Evolutionary conservation across 768 basidiomycete genomes (phyloP), one percentile per base, ranked within the genome.

Genomic region (Suillus plorans): DNA sequence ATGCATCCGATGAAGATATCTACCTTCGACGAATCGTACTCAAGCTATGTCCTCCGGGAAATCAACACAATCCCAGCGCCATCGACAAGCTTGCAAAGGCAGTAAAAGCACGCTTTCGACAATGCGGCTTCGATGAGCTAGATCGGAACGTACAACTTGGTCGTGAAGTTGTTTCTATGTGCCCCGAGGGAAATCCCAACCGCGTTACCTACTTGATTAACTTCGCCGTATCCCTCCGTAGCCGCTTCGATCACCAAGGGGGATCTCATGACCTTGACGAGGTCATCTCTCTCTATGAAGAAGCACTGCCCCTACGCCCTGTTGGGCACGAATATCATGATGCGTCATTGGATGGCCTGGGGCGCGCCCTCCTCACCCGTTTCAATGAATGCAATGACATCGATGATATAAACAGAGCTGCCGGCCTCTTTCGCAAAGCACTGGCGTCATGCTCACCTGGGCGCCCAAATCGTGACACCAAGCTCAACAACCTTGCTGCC

Each of bases 51-150:
- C 57, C 62, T 20, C 34, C 58, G 3, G 60, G 66, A 6, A 53
- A 66, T 12, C 63, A 28, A 14, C 44, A 66, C 22, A 66, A 65
- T 16, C 67, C 72, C 14, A 34, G 42, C 5, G 62, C 73, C 4
- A 61, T 73, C n/a, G 69, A 71, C 41, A 74, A 73, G 45, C 58
- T 64, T 55, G 71, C 66, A 16, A 64, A 16, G 44, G 64, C 72
- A n/a, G 36, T 73, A 13, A 63, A 34, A 12, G 60, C 67, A n/a
- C 73, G 69, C 49, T 73, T 67, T 41, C 16, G 25, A 34, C 56
- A 59, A 37, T 63, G 34, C 22, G 66, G 68, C n/a, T 64, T 55
- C 42, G n/a, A 37, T 2, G 73, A 73, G 62, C 56, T 73, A 14
- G 66, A 73, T 25, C 31, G 44, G 7, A 72, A 70, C 3, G 31